Percentiles rank a stretch among this genome's conserved stretches.
These are phyloP conservation scores for Cucurbita pepo DNA, from an alignment of 306 rosid genomes.

Conservation along the genomic window DNA sequence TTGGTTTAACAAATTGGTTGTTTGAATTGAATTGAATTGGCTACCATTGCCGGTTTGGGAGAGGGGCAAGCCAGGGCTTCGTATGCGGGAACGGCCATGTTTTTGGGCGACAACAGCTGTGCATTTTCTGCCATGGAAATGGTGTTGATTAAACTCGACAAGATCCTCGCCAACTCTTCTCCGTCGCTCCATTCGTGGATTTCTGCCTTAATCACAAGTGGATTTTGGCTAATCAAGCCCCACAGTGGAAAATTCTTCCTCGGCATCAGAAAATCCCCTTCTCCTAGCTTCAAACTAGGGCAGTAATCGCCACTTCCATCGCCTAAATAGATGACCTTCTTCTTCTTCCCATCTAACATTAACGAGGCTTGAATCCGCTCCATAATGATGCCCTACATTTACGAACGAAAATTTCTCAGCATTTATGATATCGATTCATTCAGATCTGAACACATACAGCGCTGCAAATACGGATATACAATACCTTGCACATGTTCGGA, in stretches of 20 bases:
- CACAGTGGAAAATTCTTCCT: slow-evolving; percentile 41
- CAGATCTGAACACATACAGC: background rate
- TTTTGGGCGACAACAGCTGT: background rate
- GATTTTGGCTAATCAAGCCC: slow-evolving; percentile 36
- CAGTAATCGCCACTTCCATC: slow-evolving; percentile 54
- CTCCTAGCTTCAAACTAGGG: slow-evolving; percentile 41
- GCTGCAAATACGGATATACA: background rate
- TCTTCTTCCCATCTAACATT: slow-evolving; percentile 3
- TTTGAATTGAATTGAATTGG: background rate
- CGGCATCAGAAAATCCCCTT: slow-evolving; percentile 41
- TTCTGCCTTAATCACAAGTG: slow-evolving; percentile 31
- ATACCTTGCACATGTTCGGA: slow-evolving; percentile 70
- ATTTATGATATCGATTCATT: background rate
- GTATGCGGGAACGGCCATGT: background rate
- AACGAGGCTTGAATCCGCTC: slow-evolving; percentile 24
- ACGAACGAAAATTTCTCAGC: background rate
- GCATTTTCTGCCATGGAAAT: slow-evolving; percentile 12
- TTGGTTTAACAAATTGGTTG: background rate
- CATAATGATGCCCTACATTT: slow-evolving; percentile 25
- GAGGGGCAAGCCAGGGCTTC: background rate
- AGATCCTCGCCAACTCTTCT: slow-evolving; percentile 18
- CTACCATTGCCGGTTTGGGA: background rate
- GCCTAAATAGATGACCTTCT: slow-evolving; percentile 38
- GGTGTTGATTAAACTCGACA: slow-evolving; percentile 15
- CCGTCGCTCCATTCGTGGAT: slow-evolving; percentile 44